phyloP scores from a whole-genome alignment of 1,284 basidiomycete genomes.

The Chalciporus sp. region DNA sequence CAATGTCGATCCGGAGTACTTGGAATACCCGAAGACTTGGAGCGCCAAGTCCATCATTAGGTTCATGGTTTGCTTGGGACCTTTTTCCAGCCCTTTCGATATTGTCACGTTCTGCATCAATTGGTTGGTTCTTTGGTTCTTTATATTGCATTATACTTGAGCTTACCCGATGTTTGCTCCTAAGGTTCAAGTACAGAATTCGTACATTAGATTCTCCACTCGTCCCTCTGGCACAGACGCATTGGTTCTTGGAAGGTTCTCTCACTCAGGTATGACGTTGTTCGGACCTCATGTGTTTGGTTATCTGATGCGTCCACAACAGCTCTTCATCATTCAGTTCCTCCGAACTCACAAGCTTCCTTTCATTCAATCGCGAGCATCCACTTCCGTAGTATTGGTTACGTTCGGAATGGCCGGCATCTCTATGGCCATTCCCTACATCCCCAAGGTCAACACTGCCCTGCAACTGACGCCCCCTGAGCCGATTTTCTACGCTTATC shows the following conservation, averaged over 20 bases:
- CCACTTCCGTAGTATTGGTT: slow-evolving; percentile 27
- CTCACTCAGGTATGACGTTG: slow-evolving; percentile 30
- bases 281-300: neutral
- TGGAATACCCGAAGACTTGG: slow-evolving; percentile 31
- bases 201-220: slow-evolving; percentile 29
- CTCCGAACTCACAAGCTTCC: slow-evolving; percentile 34
- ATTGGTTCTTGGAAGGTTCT: slow-evolving; percentile 36
- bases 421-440: slow-evolving; percentile 36
- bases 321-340: slow-evolving; percentile 38
- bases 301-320: slow-evolving; percentile 11
- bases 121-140: slow-evolving; percentile 29
- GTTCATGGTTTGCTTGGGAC: slow-evolving; percentile 34
- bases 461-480: slow-evolving; percentile 33
- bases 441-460: slow-evolving; percentile 34
- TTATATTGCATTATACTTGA: neutral
- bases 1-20: slow-evolving; percentile 36
- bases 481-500: slow-evolving; percentile 32
- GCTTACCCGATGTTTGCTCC: neutral
- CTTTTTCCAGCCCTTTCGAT: slow-evolving; percentile 37
- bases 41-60: slow-evolving; percentile 36
- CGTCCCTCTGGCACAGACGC: slow-evolving; percentile 33
- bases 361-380: slow-evolving; percentile 36
- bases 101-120: slow-evolving; percentile 32
- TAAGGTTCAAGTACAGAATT: slow-evolving; percentile 35
- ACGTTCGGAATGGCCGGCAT: slow-evolving; percentile 36